Evolutionary conservation across 2,329 filamentous ascomycete genomes (phyloP).

Genomic region (Blumeria graminis): DNA sequence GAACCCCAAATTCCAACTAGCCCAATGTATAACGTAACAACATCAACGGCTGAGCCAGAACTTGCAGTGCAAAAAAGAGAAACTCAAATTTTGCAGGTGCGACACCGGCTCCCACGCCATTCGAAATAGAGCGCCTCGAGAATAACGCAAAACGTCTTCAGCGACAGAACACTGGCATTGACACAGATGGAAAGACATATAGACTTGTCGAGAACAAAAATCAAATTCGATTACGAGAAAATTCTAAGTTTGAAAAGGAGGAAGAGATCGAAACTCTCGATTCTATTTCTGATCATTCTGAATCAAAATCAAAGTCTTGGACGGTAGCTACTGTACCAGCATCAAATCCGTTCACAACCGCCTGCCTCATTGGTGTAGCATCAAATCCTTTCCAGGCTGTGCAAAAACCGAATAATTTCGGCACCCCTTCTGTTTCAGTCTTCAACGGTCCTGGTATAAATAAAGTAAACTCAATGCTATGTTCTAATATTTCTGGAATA

Average conservation of each 20-base stretch:
- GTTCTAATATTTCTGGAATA: not conserved
- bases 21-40: constrained; percentile 1
- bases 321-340: not conserved
- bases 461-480: no score
- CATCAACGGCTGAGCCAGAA: constrained; percentile 4
- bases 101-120: constrained; percentile 7
- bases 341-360: not conserved
- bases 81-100: constrained; percentile 5
- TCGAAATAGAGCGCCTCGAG: constrained; percentile 13
- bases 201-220: no score
- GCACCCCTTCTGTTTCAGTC: not conserved
- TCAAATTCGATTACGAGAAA: no score
- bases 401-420: not conserved
- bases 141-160: constrained; percentile 15
- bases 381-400: not conserved
- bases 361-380: not conserved
- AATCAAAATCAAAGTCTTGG: no score
- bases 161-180: not conserved
- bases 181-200: no score
- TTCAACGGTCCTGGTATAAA: not conserved
- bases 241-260: no score
- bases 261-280: no score
- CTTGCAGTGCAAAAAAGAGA: constrained; percentile 4
- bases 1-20: constrained; percentile 3
- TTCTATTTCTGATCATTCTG: no score